Base-by-base conservation (phyloP, 768 basidiomycete genomes). In the Pleurotus djamor region DNA sequence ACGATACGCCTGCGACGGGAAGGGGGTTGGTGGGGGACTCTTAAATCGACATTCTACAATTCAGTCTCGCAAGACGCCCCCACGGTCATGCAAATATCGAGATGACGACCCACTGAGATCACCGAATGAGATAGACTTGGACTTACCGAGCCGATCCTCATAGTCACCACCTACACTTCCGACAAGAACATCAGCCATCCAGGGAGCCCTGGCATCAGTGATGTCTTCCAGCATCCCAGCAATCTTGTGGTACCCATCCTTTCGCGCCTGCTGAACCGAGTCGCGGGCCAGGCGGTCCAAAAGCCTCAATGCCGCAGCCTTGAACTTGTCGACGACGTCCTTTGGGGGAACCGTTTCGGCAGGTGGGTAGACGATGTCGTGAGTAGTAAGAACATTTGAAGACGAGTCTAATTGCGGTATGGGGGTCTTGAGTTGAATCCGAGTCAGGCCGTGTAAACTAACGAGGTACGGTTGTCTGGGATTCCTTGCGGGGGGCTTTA, bases 111-210 rank as follows among this genome's bases (percentile, higher is more conserved):
- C 10, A 14, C 17, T 28, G 21, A 14, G 45, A 12, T 47, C 5
- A 1, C 21, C 21, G 21, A 28, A 28, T 28, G 21, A 28, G 21
- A 28, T 17, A 47, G 7, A n/a, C 51, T 41, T 52, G 10, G 7
- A 76, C 83, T 64, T 64, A 89, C 91, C 84, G 13, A 92, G 78
- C 69, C 86, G 89, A 69, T 93, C 91, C 3, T 72, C 73, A 62
- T 88, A 89, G 56, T 89, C 89, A 3, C 79, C 81, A 54, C 84
- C 82, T 16, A 88, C 72, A n/a, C 74, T 79, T 8, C 87, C 80
- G 13, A 92, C 79, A 36, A 93, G 79, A 10, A 91, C 84, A 65
- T 93, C 91, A 0, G 89, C 89, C 80, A 92, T 85, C 84, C 87
- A 89, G 3, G 85, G 81, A 0, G 86, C 83, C 33, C 84, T 76